Evolutionary conservation across 2,329 filamentous ascomycete species (phyloP).

Genomic region (Clarireedia monteithiana): DNA sequence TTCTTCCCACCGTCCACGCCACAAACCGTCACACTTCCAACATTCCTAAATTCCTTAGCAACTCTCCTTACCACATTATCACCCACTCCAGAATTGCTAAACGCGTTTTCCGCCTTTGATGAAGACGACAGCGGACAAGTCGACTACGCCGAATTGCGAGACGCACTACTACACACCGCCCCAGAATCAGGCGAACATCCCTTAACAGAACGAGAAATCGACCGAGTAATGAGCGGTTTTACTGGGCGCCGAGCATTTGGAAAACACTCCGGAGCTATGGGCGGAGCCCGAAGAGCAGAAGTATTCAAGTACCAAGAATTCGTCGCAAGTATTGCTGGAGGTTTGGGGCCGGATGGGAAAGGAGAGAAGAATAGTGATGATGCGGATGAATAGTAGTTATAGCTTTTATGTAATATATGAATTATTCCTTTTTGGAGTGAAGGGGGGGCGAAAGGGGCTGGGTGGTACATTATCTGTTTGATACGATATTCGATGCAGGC

Average conservation of each 20-base stretch:
- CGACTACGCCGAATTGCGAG: constrained; percentile 72
- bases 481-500: not conserved
- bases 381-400: constrained; percentile 6
- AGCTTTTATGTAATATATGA: not conserved
- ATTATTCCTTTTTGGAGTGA: too few species aligned
- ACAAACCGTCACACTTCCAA: constrained; percentile 72
- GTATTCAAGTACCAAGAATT: constrained; percentile 95
- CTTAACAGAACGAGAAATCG: constrained; percentile 67
- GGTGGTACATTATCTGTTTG: not conserved
- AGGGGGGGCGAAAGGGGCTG: too few species aligned
- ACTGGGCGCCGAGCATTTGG: constrained; percentile 77
- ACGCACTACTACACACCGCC: constrained; percentile 73
- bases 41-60: constrained; percentile 78
- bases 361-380: constrained; percentile 14
- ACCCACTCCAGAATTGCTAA: constrained; percentile 70
- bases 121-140: constrained; percentile 92
- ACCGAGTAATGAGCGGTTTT: constrained; percentile 82
- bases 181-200: constrained; percentile 62
- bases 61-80: constrained; percentile 67
- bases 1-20: constrained; percentile 74
- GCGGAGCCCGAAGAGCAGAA: constrained; percentile 61
- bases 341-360: constrained; percentile 20
- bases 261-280: constrained; percentile 38
- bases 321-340: constrained; percentile 40
- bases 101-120: constrained; percentile 91